Conservation (phyloP, 495 filamentous ascomycete species). For the Hypoxylon rickii region DNA sequence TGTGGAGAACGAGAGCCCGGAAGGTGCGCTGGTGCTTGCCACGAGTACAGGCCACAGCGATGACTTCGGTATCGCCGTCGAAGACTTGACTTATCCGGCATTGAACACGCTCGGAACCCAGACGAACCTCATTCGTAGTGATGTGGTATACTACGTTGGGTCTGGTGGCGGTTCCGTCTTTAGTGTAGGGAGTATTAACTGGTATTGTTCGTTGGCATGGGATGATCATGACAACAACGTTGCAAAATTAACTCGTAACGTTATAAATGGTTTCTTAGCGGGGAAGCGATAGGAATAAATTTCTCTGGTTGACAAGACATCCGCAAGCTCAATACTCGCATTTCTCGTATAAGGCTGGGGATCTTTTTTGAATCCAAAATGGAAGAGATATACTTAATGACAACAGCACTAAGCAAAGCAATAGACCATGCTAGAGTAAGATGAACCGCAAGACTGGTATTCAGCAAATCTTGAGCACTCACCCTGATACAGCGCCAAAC, state of each 20-base stretch:
- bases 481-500: too few species aligned
- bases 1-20: constrained; percentile 30
- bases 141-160: constrained; percentile 36
- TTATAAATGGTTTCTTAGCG: constrained; percentile 2
- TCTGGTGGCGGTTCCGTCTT: constrained; percentile 34
- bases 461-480: too few species aligned
- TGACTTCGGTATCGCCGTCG: constrained; percentile 39
- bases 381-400: too few species aligned
- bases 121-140: constrained; percentile 34
- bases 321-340: too few species aligned
- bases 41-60: constrained; percentile 37
- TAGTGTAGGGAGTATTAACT: constrained; percentile 38
- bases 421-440: too few species aligned
- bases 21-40: constrained; percentile 35
- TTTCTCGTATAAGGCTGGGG: too few species aligned
- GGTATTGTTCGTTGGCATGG: constrained; percentile 35
- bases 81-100: constrained; percentile 40
- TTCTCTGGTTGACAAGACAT: too few species aligned
- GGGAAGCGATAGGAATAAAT: background rate
- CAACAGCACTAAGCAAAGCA: too few species aligned
- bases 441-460: too few species aligned
- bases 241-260: constrained; percentile 32
- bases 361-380: too few species aligned
- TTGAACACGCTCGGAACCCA: constrained; percentile 33
- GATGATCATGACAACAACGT: constrained; percentile 33